Evolutionary conservation across 768 basidiomycete species (phyloP).

Genomic region (Panellus pusillus): DNA sequence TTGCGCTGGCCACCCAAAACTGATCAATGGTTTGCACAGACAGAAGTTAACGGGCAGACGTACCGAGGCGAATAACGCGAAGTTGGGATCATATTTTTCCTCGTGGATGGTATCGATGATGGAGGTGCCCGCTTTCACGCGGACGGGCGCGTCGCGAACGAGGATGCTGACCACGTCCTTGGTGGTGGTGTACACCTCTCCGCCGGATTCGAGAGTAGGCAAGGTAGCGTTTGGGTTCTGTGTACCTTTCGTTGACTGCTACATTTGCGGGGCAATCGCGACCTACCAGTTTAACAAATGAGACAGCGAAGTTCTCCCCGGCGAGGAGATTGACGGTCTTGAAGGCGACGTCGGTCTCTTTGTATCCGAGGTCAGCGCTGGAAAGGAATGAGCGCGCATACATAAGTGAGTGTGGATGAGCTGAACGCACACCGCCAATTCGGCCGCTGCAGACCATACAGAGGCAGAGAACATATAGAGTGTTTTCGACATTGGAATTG

Average conservation of each 20-base stretch:
- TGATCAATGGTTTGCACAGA: not conserved
- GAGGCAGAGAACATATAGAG: slow-evolving; percentile 28
- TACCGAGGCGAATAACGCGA: slow-evolving; percentile 43
- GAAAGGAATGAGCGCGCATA: not conserved
- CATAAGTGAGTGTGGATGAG: not conserved
- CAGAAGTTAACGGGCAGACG: slow-evolving; percentile 10
- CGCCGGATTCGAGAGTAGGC: slow-evolving; percentile 40
- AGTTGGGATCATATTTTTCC: slow-evolving; percentile 52
- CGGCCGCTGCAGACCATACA: slow-evolving; percentile 29
- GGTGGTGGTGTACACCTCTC: slow-evolving; percentile 39
- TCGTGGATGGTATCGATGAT: slow-evolving; percentile 43
- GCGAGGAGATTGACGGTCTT: slow-evolving; percentile 41
- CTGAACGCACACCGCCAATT: slow-evolving; percentile 25
- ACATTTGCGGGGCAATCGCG: not conserved
- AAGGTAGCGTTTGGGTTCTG: slow-evolving; percentile 47
- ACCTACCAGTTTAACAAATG: slow-evolving; percentile 42
- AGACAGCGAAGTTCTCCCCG: slow-evolving; percentile 49
- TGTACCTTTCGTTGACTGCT: not conserved
- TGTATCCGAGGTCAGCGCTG: slow-evolving; percentile 43
- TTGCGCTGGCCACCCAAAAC: slow-evolving; percentile 35
- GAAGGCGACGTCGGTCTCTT: slow-evolving; percentile 33
- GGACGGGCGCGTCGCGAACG: slow-evolving; percentile 36
- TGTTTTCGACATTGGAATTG: slow-evolving; percentile 21
- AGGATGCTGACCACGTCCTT: slow-evolving; percentile 42
- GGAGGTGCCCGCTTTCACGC: slow-evolving; percentile 35